A percentile compares a stretch with the other conserved stretches of the same genome.
phyloP scores from a whole-genome alignment of 768 basidiomycete species.

The Boletus subcaerulescens region DNA sequence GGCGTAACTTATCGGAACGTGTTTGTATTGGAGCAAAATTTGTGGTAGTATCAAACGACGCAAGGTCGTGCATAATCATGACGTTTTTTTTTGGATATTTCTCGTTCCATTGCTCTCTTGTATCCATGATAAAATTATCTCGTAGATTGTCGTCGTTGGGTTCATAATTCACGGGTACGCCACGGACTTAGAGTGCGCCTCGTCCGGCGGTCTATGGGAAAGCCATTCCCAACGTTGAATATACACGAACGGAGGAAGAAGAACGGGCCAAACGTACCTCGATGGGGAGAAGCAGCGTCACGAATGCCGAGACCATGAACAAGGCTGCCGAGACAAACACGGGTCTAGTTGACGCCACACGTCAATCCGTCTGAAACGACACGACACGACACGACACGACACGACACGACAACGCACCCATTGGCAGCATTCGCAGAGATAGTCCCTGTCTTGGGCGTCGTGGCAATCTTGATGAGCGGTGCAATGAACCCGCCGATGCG shows the following conservation, averaged over 20 bases:
- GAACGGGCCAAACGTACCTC: slow-evolving; percentile 34
- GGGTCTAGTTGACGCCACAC: slow-evolving; percentile 29
- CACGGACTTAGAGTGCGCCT: slow-evolving; percentile 12
- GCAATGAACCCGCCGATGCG: slow-evolving; percentile 46
- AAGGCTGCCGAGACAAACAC: slow-evolving; percentile 47
- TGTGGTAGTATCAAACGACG: too few relatives aligned
- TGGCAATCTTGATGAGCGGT: slow-evolving; percentile 48
- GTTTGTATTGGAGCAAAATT: too few relatives aligned
- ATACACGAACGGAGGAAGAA: neutral
- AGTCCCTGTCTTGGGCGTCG: slow-evolving; percentile 33
- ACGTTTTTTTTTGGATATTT: too few relatives aligned
- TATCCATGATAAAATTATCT: too few relatives aligned
- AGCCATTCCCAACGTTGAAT: neutral
- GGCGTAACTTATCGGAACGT: too few relatives aligned
- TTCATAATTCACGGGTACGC: too few relatives aligned
- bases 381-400: too few relatives aligned
- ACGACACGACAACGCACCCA: slow-evolving; percentile 22
- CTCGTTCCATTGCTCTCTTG: too few relatives aligned
- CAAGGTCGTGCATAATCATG: too few relatives aligned
- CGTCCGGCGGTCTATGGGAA: slow-evolving; percentile 27
- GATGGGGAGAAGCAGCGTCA: slow-evolving; percentile 45
- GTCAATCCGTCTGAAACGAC: too few relatives aligned
- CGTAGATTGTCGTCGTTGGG: too few relatives aligned
- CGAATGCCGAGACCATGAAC: slow-evolving; percentile 40
- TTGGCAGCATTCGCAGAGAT: slow-evolving; percentile 34